These are phyloP conservation scores for Pseudogymnoascus sp. DNA, from an alignment of 2,329 filamentous ascomycete genomes.

Conservation along the genomic window DNA sequence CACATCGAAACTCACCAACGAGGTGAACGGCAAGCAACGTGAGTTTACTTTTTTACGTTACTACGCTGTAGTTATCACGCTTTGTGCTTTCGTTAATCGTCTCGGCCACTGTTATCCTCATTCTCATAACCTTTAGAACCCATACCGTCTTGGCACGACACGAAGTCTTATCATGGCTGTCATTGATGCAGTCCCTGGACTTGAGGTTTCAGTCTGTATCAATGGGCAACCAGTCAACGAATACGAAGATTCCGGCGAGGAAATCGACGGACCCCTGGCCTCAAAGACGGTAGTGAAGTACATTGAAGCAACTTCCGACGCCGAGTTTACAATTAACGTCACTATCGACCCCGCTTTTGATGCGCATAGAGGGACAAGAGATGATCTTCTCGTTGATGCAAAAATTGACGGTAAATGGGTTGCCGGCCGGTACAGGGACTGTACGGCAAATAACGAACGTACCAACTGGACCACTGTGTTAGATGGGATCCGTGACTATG, in stretches of 20 bases:
- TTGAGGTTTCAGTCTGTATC: constrained; percentile 22
- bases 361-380: background rate
- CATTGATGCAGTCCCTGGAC: constrained; percentile 18
- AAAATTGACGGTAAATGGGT: background rate
- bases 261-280: background rate
- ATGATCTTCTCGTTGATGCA: background rate
- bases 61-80: background rate
- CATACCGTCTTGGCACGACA: background rate
- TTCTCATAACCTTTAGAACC: background rate
- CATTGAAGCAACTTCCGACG: background rate
- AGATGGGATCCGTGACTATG: background rate
- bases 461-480: too few relatives aligned
- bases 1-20: background rate
- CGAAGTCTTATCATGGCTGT: constrained; percentile 20
- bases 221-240: constrained; percentile 19
- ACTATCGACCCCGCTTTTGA: background rate
- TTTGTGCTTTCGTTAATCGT: background rate
- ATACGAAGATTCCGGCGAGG: constrained; percentile 10
- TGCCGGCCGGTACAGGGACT: background rate
- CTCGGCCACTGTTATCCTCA: background rate
- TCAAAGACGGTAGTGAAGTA: background rate
- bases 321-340: background rate
- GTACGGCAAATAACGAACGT: background rate
- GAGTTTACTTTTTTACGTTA: background rate
- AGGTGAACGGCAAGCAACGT: background rate